Conservation (phyloP, 2,329 filamentous ascomycete species). For the Aspergillus terreus region DNA sequence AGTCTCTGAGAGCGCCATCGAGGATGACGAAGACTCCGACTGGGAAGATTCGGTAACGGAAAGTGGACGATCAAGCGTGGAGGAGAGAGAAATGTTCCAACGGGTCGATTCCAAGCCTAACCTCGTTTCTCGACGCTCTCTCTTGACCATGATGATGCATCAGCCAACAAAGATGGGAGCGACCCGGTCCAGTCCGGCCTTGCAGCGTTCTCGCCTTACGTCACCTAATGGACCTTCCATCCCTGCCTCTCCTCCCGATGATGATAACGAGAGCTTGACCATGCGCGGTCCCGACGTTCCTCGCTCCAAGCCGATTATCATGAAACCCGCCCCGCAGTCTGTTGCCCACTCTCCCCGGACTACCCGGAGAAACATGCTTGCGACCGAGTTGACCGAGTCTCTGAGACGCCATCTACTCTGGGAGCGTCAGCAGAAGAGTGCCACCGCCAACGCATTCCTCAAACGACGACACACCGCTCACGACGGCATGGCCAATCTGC, state of each 20-base stretch:
- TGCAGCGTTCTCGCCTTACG: slow-evolving; percentile 56
- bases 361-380: slow-evolving; percentile 90
- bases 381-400: slow-evolving; percentile 89
- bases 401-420: slow-evolving; percentile 86
- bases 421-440: slow-evolving; percentile 93
- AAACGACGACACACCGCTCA: slow-evolving; percentile 88
- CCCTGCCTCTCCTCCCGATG: slow-evolving; percentile 55
- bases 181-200: slow-evolving; percentile 43
- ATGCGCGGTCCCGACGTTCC: slow-evolving; percentile 60
- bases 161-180: slow-evolving; percentile 71
- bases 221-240: slow-evolving; percentile 67
- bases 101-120: slow-evolving; percentile 86
- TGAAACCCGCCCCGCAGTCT: slow-evolving; percentile 64
- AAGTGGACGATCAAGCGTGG: slow-evolving; percentile 76
- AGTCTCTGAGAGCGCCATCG: slow-evolving; percentile 78
- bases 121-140: slow-evolving; percentile 77
- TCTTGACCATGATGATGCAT: slow-evolving; percentile 85
- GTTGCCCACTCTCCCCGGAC: slow-evolving; percentile 84
- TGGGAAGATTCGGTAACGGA: slow-evolving; percentile 70
- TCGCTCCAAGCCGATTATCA: slow-evolving; percentile 76
- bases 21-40: slow-evolving; percentile 62
- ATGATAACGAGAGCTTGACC: slow-evolving; percentile 61
- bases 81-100: slow-evolving; percentile 78
- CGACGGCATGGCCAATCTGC: slow-evolving; percentile 76
- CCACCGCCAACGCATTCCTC: slow-evolving; percentile 80